Evolutionary conservation across 345 rosid genomes (phyloP), one percentile per base, ranked within the genome.

Genomic region (Eucalyptus globulus): DNA sequence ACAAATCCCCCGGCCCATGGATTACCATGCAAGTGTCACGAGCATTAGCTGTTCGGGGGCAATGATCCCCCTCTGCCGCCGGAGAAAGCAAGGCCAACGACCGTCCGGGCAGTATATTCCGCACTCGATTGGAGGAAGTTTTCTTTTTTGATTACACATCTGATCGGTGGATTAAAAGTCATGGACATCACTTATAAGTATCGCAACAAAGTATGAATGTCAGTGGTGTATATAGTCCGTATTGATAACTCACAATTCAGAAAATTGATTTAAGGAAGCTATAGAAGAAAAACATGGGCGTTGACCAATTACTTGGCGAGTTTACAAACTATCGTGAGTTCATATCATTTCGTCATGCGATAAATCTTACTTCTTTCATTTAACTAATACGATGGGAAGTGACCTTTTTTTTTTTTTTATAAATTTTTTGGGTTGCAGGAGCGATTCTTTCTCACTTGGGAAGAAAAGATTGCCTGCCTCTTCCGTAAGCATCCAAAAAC

Each of bases 311-410:
- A 65, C 11, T 7, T 2, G 17, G 34, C 76, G 8, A 15, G 40
- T 65, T 65, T 65, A 14, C 37, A 14, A 65, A 65, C 21, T n/a
- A n/a, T 4, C 6, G 16, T 13, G 72, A 4, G 72, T n/a, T 62
- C 40, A n/a, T 65, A 65, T n/a, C 4, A 15, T 65, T 65, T n/a
- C 1, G 0, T 7, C 76, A 65, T n/a, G 1, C 0, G 0, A 62
- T 27, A 29, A 62, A 29, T 62, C 69, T 62, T 13, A 29, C 8
- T 60, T 60, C 31, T 27, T 62, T 60, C 31, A 60, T 60, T 62
- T 62, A 62, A 62, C 69, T 62, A 62, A 27, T 27, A 13, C 9
- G 16, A 62, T 14, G 8, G 31, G 69, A 62, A 62, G 69, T 14
- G 15, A 62, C 16, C 5, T 22, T 47, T 16, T 50, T 14, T 49